A percentile compares a stretch with the other conserved stretches of the same genome.
Evolutionary conservation across 75 land plant genomes (phyloP).

Genomic region (Larix kaempferi): DNA sequence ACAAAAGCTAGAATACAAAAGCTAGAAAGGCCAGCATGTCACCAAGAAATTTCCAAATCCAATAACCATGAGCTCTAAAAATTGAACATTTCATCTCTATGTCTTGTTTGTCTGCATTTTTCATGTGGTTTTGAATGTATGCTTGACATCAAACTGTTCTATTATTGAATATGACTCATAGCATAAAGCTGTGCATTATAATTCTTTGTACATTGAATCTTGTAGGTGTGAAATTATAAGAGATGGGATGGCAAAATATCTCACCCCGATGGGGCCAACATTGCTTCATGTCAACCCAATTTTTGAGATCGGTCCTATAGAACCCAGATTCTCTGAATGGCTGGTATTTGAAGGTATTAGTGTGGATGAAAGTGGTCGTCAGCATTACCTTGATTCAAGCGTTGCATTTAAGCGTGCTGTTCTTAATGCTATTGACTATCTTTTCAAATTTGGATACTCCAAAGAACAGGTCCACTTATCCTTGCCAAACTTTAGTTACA

Average conservation of each 20-base stretch:
- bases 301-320: constrained; percentile 23
- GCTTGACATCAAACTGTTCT: background rate
- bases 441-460: constrained; percentile 20
- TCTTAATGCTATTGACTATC: constrained; percentile 22
- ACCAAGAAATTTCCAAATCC: background rate
- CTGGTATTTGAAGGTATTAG: constrained; percentile 26
- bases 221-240: constrained; percentile 21
- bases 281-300: constrained; percentile 21
- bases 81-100: background rate
- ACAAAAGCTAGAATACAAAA: too few relatives aligned
- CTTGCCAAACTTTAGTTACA: background rate
- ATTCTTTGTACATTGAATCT: constrained; percentile 5
- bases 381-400: constrained; percentile 20
- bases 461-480: constrained; percentile 15
- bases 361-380: constrained; percentile 22
- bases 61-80: background rate
- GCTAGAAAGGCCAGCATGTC: too few relatives aligned
- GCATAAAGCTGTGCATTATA: background rate
- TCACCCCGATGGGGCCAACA: constrained; percentile 25
- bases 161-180: background rate
- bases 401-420: constrained; percentile 17
- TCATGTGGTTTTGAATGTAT: background rate
- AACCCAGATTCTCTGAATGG: constrained; percentile 24
- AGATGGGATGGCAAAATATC: constrained; percentile 21
- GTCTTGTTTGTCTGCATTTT: background rate